Conservation (phyloP, 805 yeast species). For the Blastobotrys peoriensis region DNA sequence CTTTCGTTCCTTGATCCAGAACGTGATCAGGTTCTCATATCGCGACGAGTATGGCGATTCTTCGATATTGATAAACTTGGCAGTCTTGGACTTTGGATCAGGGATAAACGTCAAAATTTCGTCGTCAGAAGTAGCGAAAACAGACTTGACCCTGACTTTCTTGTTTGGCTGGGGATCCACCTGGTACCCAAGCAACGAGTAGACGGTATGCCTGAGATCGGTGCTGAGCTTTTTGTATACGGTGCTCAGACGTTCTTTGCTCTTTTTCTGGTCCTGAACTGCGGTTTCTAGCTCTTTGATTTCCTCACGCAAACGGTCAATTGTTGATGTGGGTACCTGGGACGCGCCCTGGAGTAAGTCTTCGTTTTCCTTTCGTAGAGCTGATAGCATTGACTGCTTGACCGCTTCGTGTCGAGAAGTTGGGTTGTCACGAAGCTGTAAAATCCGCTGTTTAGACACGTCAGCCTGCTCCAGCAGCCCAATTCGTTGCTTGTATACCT, state of each 20-base stretch:
- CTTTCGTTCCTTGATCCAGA: constrained; percentile 62
- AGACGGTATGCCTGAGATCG: constrained; percentile 63
- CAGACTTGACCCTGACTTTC: constrained; percentile 49
- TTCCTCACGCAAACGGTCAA: constrained; percentile 57
- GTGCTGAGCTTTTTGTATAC: constrained; percentile 60
- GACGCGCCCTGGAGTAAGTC: constrained; percentile 36
- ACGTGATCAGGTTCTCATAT: constrained; percentile 48
- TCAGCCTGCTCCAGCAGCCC: constrained; percentile 15
- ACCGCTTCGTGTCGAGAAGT: constrained; percentile 54
- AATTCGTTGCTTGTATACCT: constrained; percentile 18
- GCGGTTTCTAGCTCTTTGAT: constrained; percentile 33
- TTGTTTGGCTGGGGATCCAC: constrained; percentile 59
- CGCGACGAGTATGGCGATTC: constrained; percentile 30
- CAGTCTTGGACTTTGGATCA: constrained; percentile 49
- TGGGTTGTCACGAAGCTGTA: constrained; percentile 66
- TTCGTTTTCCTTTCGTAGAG: constrained; percentile 52
- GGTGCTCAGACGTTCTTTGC: constrained; percentile 36
- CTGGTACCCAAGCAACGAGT: constrained; percentile 63
- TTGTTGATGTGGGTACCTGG: constrained; percentile 52
- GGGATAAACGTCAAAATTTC: constrained; percentile 44
- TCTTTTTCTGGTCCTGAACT: constrained; percentile 19
- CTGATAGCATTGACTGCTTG: constrained; percentile 45
- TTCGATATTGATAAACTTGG: constrained; percentile 40
- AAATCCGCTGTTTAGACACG: constrained; percentile 33
- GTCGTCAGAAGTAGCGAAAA: constrained; percentile 35